These are phyloP conservation scores for Aurantiochytrium sp. DNA, from an alignment of 108 stramenopile genomes.

Conservation along the genomic window DNA sequence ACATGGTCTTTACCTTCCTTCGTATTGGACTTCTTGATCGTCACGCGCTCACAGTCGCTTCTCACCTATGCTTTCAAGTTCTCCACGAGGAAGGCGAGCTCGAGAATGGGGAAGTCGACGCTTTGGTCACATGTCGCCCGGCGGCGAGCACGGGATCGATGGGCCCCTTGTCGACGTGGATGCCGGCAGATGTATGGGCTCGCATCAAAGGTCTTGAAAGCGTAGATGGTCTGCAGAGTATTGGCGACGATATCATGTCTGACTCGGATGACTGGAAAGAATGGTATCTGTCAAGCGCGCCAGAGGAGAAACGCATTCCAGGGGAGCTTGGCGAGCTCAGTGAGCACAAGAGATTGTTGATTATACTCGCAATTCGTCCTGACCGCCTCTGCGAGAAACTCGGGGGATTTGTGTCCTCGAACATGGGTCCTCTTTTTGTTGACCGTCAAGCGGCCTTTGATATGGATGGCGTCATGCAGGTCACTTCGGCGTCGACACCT, in stretches of 20 bases:
- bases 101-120: conserved; percentile 50
- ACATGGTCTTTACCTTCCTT: conserved; percentile 61
- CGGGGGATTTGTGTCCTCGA: conserved; percentile 44
- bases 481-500: conserved; percentile 55
- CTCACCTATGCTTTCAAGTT: conserved; percentile 60
- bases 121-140: conserved; percentile 35
- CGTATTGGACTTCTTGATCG: conserved; percentile 62
- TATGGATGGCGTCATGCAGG: conserved; percentile 52
- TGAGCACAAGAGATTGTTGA: conserved; percentile 52
- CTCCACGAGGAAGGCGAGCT: conserved; percentile 57
- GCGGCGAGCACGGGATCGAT: conserved; percentile 45
- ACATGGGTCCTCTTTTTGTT: conserved; percentile 58
- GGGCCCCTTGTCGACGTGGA: conserved; percentile 61
- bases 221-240: conserved; percentile 45
- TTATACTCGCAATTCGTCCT: conserved; percentile 64
- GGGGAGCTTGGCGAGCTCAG: conserved; percentile 59
- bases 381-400: conserved; percentile 60
- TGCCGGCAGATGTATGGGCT: conserved; percentile 64
- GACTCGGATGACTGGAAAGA: conserved; percentile 65
- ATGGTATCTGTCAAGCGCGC: conserved; percentile 64
- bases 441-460: conserved; percentile 54
- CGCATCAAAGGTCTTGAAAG: conserved; percentile 62
- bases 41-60: conserved; percentile 68
- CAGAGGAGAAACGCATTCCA: conserved; percentile 58
- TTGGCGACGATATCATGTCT: conserved; percentile 66